These are phyloP conservation scores for Zoysia matrella DNA, from an alignment of 202 grass and related monocot genomes.

Conservation along the genomic window DNA sequence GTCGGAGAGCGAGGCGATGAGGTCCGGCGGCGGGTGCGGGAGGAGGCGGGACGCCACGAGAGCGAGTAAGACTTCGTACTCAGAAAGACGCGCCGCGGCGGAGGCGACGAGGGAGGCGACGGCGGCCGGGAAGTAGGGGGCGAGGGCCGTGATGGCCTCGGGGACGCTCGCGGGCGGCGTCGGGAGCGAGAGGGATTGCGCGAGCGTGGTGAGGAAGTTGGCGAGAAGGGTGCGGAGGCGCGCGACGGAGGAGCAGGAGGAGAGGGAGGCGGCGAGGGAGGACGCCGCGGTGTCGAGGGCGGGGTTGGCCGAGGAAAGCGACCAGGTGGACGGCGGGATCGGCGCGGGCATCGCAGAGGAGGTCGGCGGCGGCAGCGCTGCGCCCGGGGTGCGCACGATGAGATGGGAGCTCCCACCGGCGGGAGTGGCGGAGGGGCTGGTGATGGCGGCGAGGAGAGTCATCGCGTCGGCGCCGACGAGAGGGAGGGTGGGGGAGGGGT, in stretches of 20 bases:
- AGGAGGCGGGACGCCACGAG: conserved; percentile 54
- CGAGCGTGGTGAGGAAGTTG: conserved; percentile 48
- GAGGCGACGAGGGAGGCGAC: conserved; percentile 53
- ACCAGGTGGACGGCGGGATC: conserved; percentile 47
- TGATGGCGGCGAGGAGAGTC: conserved; percentile 57
- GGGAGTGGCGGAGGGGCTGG: neutral
- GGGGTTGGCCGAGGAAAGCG: conserved; percentile 46
- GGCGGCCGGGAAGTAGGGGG: conserved; percentile 49
- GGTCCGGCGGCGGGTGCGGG: conserved; percentile 36
- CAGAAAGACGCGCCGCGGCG: conserved; percentile 35
- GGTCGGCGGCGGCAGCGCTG: conserved; percentile 7
- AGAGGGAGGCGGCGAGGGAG: conserved; percentile 32
- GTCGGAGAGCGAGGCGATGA: conserved; percentile 53
- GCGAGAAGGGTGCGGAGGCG: conserved; percentile 47
- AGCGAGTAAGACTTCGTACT: conserved; percentile 58
- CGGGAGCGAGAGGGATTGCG: conserved; percentile 44
- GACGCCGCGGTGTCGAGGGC: conserved; percentile 35
- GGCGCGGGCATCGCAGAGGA: conserved; percentile 24
- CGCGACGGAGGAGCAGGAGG: conserved; percentile 22
- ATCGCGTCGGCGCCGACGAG: conserved; percentile 37
- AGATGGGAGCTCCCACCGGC: neutral
- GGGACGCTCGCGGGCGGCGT: neutral
- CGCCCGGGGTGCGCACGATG: conserved; percentile 50
- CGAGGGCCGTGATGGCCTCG: conserved; percentile 32
- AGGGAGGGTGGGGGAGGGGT: neutral